A percentile compares a stretch with the other conserved stretches of the same genome.
phyloP scores from a whole-genome alignment of 441 rosid genomes.

The Euphorbia schlechtendalii region DNA sequence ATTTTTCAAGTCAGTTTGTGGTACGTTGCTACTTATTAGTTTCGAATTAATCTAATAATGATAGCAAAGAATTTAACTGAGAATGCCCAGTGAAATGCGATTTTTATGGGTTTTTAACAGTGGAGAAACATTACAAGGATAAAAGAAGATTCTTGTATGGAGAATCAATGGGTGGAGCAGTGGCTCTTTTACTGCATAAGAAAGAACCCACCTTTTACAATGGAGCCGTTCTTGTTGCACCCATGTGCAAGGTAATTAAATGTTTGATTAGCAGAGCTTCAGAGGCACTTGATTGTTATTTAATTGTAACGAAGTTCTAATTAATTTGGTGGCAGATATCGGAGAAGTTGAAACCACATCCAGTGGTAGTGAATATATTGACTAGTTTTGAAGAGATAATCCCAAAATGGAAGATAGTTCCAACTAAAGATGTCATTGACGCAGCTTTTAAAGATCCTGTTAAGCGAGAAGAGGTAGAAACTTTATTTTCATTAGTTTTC shows the following conservation, averaged over 20 bases:
- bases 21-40: constrained; percentile 27
- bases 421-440: constrained; percentile 80
- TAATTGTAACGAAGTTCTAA: too few relatives aligned
- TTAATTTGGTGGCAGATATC: constrained; percentile 83
- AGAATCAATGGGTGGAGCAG: constrained; percentile 99
- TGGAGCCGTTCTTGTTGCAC: constrained; percentile 95
- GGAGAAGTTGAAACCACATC: constrained; percentile 93
- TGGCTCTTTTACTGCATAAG: constrained; percentile 68
- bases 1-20: constrained; percentile 70
- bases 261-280: too few relatives aligned
- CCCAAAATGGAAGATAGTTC: constrained; percentile 98
- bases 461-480: constrained; percentile 64
- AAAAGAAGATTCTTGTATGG: constrained; percentile 84
- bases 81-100: neutral
- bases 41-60: neutral
- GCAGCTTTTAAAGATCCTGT: constrained; percentile 74
- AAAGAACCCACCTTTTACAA: constrained; percentile 75
- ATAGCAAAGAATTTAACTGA: neutral
- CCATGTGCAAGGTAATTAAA: constrained; percentile 93
- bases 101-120: constrained; percentile 27
- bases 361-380: constrained; percentile 61
- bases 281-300: neutral
- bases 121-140: constrained; percentile 44
- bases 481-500: neutral
- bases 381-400: constrained; percentile 76